Percentiles rank a stretch among this genome's conserved stretches.
phyloP scores from a whole-genome alignment of 805 yeast genomes.

The Peterozyma toletana region DNA sequence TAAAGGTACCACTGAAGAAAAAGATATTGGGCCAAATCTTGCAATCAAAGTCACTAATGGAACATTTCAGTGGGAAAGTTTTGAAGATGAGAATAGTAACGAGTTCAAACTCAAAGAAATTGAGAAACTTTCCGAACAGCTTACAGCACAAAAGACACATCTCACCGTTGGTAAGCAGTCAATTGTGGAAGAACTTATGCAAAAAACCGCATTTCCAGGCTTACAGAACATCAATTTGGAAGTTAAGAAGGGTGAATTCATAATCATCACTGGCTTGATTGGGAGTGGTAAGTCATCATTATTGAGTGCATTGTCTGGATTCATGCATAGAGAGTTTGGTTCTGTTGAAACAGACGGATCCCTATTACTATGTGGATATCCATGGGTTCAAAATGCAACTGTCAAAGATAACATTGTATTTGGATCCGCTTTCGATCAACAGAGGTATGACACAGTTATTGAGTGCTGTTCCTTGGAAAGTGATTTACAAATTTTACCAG shows the following conservation, averaged over 20 bases:
- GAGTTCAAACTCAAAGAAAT: slow-evolving; percentile 1
- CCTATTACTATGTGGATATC: slow-evolving; percentile 48
- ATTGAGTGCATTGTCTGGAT: slow-evolving; percentile 63
- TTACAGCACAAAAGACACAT: slow-evolving; percentile 7
- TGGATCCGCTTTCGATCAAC: slow-evolving; percentile 47
- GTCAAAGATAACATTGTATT: slow-evolving; percentile 68
- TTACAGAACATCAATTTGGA: slow-evolving; percentile 41
- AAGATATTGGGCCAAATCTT: slow-evolving; percentile 14
- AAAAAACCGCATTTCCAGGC: slow-evolving; percentile 31
- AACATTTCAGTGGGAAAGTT: slow-evolving; percentile 64
- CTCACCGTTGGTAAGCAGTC: neutral
- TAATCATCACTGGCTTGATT: slow-evolving; percentile 66
- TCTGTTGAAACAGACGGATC: slow-evolving; percentile 44
- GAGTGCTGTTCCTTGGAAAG: slow-evolving; percentile 59
- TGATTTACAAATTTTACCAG: slow-evolving; percentile 62
- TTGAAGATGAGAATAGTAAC: slow-evolving; percentile 20
- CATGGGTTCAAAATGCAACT: slow-evolving; percentile 83
- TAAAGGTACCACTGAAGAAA: slow-evolving; percentile 7
- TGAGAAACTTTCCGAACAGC: neutral
- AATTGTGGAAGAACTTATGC: slow-evolving; percentile 1
- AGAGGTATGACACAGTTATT: slow-evolving; percentile 46
- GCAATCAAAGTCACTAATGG: slow-evolving; percentile 51
- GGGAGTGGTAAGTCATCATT: slow-evolving; percentile 80
- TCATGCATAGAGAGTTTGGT: slow-evolving; percentile 55
- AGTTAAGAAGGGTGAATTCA: slow-evolving; percentile 54